These are phyloP conservation scores for Pythium scleroteichum DNA, from an alignment of 352 stramenopile genomes.

Conservation along the genomic window DNA sequence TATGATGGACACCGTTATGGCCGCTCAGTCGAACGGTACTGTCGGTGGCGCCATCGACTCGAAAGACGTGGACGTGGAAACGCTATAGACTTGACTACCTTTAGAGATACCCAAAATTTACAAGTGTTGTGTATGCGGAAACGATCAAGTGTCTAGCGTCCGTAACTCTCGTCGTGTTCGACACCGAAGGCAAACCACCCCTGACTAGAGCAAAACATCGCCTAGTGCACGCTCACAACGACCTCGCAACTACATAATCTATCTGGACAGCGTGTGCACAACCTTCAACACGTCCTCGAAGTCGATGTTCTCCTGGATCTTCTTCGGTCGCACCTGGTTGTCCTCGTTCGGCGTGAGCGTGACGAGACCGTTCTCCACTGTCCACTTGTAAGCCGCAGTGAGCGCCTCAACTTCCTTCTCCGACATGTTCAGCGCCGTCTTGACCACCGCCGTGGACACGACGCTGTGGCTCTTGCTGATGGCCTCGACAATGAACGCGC, in stretches of 20 bases:
- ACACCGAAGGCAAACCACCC: not conserved
- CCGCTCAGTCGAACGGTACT: conserved; percentile 72
- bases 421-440: conserved; percentile 66
- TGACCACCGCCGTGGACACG: conserved; percentile 58
- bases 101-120: conserved; percentile 17
- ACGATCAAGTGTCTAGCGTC: too few species aligned
- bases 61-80: conserved; percentile 24
- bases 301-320: conserved; percentile 86
- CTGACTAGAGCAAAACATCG: not conserved
- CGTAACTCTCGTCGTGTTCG: not conserved
- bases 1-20: conserved; percentile 91
- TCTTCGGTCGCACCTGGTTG: conserved; percentile 88
- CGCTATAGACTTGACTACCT: conserved; percentile 24
- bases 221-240: not conserved
- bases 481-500: conserved; percentile 72
- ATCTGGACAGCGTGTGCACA: conserved; percentile 87
- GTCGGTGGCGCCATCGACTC: conserved; percentile 27
- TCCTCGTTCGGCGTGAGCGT: conserved; percentile 71
- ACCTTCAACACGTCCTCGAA: conserved; percentile 87
- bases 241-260: conserved; percentile 39
- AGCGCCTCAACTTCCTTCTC: conserved; percentile 64
- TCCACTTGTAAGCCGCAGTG: conserved; percentile 71
- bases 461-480: conserved; percentile 75
- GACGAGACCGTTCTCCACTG: conserved; percentile 49
- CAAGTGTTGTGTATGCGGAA: not conserved